These are phyloP conservation scores for Suhomyces anneliseae DNA, from an alignment of 1,139 yeast genomes.

Conservation along the genomic window DNA sequence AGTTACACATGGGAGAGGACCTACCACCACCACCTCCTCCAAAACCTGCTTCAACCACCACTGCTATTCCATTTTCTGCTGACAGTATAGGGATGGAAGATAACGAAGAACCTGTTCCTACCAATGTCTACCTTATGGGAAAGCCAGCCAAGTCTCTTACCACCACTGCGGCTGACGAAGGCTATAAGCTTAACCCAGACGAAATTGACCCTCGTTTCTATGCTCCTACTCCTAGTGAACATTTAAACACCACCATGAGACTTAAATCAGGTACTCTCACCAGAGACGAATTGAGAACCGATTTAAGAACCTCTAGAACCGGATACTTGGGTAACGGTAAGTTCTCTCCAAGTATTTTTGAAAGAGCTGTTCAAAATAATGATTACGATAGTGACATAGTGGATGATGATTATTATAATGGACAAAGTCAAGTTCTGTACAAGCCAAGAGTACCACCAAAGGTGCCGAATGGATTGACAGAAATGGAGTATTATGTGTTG, in stretches of 20 bases:
- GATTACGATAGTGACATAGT: constrained; percentile 13
- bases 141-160: constrained; percentile 34
- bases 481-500: constrained; percentile 47
- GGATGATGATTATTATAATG: constrained; percentile 26
- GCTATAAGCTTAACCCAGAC: constrained; percentile 23
- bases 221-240: constrained; percentile 51
- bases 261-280: constrained; percentile 24
- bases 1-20: constrained; percentile 4
- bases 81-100: constrained; percentile 42
- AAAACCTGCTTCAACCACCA: background rate
- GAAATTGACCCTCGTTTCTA: constrained; percentile 47
- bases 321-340: constrained; percentile 31
- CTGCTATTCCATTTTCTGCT: constrained; percentile 43
- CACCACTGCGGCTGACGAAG: constrained; percentile 11
- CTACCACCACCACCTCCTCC: constrained; percentile 6
- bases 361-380: constrained; percentile 16
- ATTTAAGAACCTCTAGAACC: constrained; percentile 17
- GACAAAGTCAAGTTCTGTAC: constrained; percentile 29
- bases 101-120: constrained; percentile 29
- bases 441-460: constrained; percentile 55
- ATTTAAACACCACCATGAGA: constrained; percentile 25
- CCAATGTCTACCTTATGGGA: constrained; percentile 39
- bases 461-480: constrained; percentile 51
- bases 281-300: constrained; percentile 22
- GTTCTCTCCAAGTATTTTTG: constrained; percentile 45